Conservation (phyloP, 139 green algal genomes). For the Ettlia oleoabundans region DNA sequence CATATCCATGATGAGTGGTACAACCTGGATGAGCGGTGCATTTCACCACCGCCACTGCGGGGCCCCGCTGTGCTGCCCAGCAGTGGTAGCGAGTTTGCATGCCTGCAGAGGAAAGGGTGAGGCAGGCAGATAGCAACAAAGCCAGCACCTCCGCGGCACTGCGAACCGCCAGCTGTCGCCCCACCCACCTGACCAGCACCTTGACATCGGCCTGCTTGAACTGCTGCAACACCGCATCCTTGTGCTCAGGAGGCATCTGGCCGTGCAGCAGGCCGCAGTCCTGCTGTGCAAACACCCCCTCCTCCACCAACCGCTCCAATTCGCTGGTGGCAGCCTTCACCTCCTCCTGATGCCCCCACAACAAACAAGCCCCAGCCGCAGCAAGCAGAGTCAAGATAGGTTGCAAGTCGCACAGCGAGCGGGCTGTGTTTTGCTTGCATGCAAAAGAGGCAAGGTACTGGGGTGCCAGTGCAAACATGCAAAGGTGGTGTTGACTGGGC, state of each 20-base stretch:
- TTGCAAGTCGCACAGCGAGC: too few relatives aligned
- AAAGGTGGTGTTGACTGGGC: too few relatives aligned
- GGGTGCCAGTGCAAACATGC: too few relatives aligned
- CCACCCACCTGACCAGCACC: constrained; percentile 47
- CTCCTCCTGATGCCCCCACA: constrained; percentile 40
- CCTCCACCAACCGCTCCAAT: constrained; percentile 45
- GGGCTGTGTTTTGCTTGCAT: too few relatives aligned
- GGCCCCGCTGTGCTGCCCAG: not conserved
- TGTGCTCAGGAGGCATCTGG: constrained; percentile 69
- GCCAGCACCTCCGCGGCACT: too few relatives aligned
- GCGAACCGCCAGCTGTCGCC: not conserved
- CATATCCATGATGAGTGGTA: too few relatives aligned
- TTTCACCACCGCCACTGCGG: not conserved
- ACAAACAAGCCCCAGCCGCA: not conserved
- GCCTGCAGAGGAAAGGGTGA: constrained; percentile 40
- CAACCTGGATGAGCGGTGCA: not conserved
- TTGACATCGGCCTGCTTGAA: constrained; percentile 68
- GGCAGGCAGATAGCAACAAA: not conserved
- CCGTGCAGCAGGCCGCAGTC: constrained; percentile 75
- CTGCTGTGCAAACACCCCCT: constrained; percentile 51
- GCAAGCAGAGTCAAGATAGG: not conserved
- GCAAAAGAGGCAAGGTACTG: too few relatives aligned
- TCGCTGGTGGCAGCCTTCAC: constrained; percentile 45
- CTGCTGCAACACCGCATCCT: constrained; percentile 50
- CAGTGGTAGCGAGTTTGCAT: constrained; percentile 56